phyloP scores from a whole-genome alignment of 2,329 filamentous ascomycete species.

The Colletotrichum lindemuthianum region DNA sequence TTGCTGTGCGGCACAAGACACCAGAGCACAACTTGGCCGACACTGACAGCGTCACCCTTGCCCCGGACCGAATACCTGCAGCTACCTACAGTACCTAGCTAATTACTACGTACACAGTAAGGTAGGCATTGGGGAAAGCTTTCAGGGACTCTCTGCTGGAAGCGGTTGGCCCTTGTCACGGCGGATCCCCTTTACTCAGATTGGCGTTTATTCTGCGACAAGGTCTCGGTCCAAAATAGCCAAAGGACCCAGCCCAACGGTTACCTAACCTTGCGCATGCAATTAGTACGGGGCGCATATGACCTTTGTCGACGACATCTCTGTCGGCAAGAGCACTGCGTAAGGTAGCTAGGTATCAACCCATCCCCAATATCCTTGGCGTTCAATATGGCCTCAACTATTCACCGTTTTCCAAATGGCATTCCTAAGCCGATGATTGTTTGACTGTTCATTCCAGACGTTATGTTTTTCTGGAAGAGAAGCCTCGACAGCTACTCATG shows the following conservation, averaged over 20 bases:
- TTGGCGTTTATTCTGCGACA: conserved; percentile 31
- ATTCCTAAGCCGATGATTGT: no score
- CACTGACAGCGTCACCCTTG: conserved; percentile 23
- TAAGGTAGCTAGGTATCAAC: no score
- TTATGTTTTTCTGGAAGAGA: no score
- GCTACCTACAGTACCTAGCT: conserved; percentile 22
- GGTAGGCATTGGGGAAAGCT: conserved; percentile 11
- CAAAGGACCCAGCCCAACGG: conserved; percentile 25
- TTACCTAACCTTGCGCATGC: conserved; percentile 15
- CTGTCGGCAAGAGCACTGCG: not conserved
- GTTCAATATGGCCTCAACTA: not conserved
- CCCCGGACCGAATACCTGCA: no score
- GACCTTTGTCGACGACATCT: conserved; percentile 17
- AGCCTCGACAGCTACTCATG: no score
- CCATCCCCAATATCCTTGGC: not conserved
- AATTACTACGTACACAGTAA: conserved; percentile 10
- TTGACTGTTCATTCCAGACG: no score
- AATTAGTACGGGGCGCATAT: conserved; percentile 3
- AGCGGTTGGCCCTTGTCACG: conserved; percentile 17
- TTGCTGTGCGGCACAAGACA: not conserved
- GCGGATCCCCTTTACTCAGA: conserved; percentile 23
- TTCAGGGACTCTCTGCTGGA: conserved; percentile 17
- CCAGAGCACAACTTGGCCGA: not conserved
- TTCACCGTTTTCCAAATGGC: no score
- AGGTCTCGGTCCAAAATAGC: conserved; percentile 31